Percentiles rank a stretch among this genome's conserved stretches.
Evolutionary conservation across 176 grass and related monocot species (phyloP).

Genomic region (Cenchrus purpureus): DNA sequence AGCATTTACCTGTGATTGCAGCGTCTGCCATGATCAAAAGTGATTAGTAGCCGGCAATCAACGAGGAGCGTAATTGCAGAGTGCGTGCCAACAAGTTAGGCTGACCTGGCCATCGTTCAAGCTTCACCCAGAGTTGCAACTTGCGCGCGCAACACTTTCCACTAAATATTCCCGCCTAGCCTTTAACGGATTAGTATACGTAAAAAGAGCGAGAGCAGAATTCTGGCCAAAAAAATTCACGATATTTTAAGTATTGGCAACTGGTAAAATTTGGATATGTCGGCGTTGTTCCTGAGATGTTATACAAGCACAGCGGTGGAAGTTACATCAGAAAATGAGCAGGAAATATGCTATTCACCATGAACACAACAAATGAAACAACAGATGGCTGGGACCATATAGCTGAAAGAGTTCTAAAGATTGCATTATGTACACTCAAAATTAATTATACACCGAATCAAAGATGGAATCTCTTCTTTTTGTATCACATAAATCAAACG

Average conservation of each 20-base stretch:
- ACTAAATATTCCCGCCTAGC: too few species aligned
- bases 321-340: slow-evolving; percentile 36
- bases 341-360: slow-evolving; percentile 12
- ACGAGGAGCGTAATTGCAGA: background rate
- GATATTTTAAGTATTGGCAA: background rate
- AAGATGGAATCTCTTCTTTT: slow-evolving; percentile 32
- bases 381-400: slow-evolving; percentile 21
- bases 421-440: slow-evolving; percentile 79
- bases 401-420: slow-evolving; percentile 24
- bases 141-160: background rate
- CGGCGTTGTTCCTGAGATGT: slow-evolving; percentile 22
- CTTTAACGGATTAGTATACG: background rate
- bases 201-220: background rate
- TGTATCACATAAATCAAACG: slow-evolving; percentile 58
- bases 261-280: slow-evolving; percentile 15
- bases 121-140: background rate
- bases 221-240: background rate
- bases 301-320: slow-evolving; percentile 16
- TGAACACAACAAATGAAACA: slow-evolving; percentile 54
- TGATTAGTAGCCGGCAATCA: background rate
- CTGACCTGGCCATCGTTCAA: background rate
- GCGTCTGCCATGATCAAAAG: background rate
- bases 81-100: background rate
- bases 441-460: slow-evolving; percentile 69
- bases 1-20: background rate